These are phyloP conservation scores for Ophiostoma ulmi DNA, from an alignment of 2,329 filamentous ascomycete genomes.

Conservation along the genomic window DNA sequence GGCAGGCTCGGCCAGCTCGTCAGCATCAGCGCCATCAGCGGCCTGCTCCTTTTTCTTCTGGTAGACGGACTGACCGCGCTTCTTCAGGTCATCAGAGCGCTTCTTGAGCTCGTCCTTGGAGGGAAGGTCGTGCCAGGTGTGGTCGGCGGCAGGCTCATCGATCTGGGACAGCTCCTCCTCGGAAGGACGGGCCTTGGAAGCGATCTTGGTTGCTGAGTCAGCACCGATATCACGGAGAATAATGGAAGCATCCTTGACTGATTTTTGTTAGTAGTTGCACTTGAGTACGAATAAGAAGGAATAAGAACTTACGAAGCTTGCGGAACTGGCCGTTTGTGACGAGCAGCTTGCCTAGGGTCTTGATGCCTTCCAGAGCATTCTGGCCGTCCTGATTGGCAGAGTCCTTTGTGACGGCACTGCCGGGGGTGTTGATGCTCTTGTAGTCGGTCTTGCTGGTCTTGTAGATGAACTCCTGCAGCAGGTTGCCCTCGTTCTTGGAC, in stretches of 20 bases:
- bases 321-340: slow-evolving; percentile 96
- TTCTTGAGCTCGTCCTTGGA: slow-evolving; percentile 64
- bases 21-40: slow-evolving; percentile 42
- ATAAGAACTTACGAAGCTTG: slow-evolving; percentile 64
- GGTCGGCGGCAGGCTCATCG: slow-evolving; percentile 79
- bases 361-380: slow-evolving; percentile 75
- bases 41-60: slow-evolving; percentile 39
- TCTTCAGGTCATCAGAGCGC: slow-evolving; percentile 54
- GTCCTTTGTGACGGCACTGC: slow-evolving; percentile 67
- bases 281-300: no score
- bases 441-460: slow-evolving; percentile 74
- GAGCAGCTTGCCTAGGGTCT: slow-evolving; percentile 80
- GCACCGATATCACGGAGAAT: slow-evolving; percentile 86
- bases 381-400: slow-evolving; percentile 76
- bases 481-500: slow-evolving; percentile 90
- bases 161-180: slow-evolving; percentile 72
- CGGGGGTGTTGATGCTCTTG: slow-evolving; percentile 56
- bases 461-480: slow-evolving; percentile 96
- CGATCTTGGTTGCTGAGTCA: slow-evolving; percentile 77
- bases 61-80: slow-evolving; percentile 36
- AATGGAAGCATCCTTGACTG: slow-evolving; percentile 70
- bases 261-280: not conserved
- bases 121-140: slow-evolving; percentile 88
- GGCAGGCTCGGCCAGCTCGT: slow-evolving; percentile 50
- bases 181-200: slow-evolving; percentile 67